phyloP scores from a whole-genome alignment of 1,139 yeast genomes.

The Zygoascus meyerae region DNA sequence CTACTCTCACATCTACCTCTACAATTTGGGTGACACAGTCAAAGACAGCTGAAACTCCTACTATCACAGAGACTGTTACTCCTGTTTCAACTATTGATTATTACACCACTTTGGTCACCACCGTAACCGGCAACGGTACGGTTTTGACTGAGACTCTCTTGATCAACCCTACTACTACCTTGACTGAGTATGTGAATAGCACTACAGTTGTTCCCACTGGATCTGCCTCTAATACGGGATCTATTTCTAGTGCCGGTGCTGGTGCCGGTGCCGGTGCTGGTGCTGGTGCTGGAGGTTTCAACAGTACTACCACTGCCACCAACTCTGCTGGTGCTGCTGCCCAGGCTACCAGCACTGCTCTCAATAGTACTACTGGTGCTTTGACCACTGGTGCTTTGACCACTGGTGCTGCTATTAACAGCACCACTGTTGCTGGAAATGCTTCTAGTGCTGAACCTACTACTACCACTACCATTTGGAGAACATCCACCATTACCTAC shows the following conservation, averaged over 20 bases:
- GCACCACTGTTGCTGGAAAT: not conserved
- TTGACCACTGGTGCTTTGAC: not conserved
- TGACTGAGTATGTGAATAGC: slow-evolving; percentile 14
- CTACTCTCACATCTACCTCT: slow-evolving; percentile 19
- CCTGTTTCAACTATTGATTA: slow-evolving; percentile 26
- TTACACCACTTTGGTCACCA: slow-evolving; percentile 21
- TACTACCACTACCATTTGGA: slow-evolving; percentile 8
- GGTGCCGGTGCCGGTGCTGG: not conserved
- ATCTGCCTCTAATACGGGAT: slow-evolving; percentile 4
- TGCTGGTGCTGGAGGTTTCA: slow-evolving; percentile 1
- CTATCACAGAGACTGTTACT: slow-evolving; percentile 23
- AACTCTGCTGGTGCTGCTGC: slow-evolving; percentile 3
- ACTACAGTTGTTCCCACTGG: slow-evolving; percentile 10
- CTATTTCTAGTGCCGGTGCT: slow-evolving; percentile 5
- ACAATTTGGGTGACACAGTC: slow-evolving; percentile 20
- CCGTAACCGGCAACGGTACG: slow-evolving; percentile 23
- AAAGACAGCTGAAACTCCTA: slow-evolving; percentile 24
- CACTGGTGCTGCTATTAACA: not conserved
- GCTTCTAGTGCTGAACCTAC: slow-evolving; percentile 4
- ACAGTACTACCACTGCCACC: slow-evolving; percentile 3
- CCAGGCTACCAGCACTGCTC: not conserved
- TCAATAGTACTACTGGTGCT: not conserved
- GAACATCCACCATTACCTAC: slow-evolving; percentile 8
- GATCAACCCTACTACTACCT: slow-evolving; percentile 16
- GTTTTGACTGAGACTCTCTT: slow-evolving; percentile 13